phyloP scores from a whole-genome alignment of 192 early-diverging fungal genomes.

The Spizellomyces punctatus region DNA sequence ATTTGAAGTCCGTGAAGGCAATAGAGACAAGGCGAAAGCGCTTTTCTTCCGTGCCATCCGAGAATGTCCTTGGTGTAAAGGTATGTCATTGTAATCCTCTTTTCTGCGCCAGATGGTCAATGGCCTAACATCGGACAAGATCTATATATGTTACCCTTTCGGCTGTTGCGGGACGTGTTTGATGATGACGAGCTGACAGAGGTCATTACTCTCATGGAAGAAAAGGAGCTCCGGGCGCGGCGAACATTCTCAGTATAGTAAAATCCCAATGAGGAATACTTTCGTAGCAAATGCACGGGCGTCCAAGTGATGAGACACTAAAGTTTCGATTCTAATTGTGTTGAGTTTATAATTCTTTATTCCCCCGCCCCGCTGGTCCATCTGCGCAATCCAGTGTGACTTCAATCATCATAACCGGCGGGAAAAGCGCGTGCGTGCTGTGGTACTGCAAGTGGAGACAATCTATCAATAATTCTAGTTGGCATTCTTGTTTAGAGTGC shows the following conservation, averaged over 20 bases:
- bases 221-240: slow-evolving; percentile 66
- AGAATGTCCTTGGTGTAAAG: slow-evolving; percentile 72
- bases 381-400: no score
- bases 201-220: slow-evolving; percentile 59
- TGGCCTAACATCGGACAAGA: slow-evolving; percentile 33
- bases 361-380: not conserved
- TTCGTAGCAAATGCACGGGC: not conserved
- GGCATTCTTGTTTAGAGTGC: not conserved
- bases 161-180: slow-evolving; percentile 42
- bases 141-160: slow-evolving; percentile 58
- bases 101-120: not conserved
- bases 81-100: slow-evolving; percentile 28
- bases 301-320: not conserved
- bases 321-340: not conserved
- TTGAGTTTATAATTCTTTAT: not conserved
- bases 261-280: slow-evolving; percentile 3
- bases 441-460: slow-evolving; percentile 20
- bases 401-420: slow-evolving; percentile 37
- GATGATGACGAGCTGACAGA: slow-evolving; percentile 54
- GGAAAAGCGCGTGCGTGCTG: slow-evolving; percentile 18
- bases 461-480: not conserved
- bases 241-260: slow-evolving; percentile 19
- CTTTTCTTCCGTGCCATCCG: slow-evolving; percentile 62
- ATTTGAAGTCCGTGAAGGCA: slow-evolving; percentile 54
- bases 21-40: slow-evolving; percentile 46